Base-by-base conservation (phyloP, 345 rosid genomes). In the Mercurialis annua region DNA sequence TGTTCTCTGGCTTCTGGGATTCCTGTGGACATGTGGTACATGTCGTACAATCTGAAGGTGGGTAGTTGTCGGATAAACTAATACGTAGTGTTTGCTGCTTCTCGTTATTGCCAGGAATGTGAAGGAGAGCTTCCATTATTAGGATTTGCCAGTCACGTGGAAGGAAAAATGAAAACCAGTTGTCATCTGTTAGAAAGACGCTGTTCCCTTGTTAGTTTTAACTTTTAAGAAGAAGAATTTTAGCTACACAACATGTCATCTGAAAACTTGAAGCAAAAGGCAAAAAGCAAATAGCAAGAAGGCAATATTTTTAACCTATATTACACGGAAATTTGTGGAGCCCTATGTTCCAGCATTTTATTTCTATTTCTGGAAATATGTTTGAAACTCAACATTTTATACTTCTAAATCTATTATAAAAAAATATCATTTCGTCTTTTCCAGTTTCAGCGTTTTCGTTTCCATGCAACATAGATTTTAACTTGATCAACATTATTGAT, bases 111-210 rank as follows among this genome's bases (percentile, higher is more conserved):
- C 78, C 82, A 23, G 97, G 98, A 68, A 91, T 62, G 20, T 85
- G 87, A 48, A 94, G 84, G 62, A 91, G 93, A 6, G 99, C 98
- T 33, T 94, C 96, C 96, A 91, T 84, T 23, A 91, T 74, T 66
- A 94, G 80, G 73, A 91, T 84, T 55, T 94, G 90, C 99, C 99
- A 89, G 56, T 91, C 83, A 63, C 81, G 82, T 52, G 81, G 82
- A 48, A 70, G 82, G 18, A 87, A 52, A 72, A 59, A 83, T 29
- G 97, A 85, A 31, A 68, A 78, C 92, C 88, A 86, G 43, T 73
- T 47, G 31, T 74, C 75, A 68, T 79, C 92, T 88, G 83, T 31
- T 6, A 31, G 62, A 34, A 76, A 68, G 58, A 16, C 43, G 40
- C 33, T 50, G 50, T 30, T 55, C 24, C 31, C 21, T 48, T 47